Evolutionary conservation across 2,329 filamentous ascomycete genomes (phyloP).

Genomic region (Albophoma yamanashiensis): DNA sequence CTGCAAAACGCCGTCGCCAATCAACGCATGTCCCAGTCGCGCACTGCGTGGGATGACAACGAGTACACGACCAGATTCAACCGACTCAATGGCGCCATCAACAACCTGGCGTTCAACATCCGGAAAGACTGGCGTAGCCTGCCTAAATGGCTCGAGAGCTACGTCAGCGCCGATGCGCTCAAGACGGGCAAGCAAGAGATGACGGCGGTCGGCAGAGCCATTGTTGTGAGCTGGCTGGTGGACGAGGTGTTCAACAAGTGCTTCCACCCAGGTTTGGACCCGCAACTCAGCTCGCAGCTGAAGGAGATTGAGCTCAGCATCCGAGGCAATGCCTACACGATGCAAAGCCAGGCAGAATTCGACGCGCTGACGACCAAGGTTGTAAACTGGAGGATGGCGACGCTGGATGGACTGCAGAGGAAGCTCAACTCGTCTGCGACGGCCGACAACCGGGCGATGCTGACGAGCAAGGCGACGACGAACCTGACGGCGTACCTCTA

Average conservation of each 20-base stretch:
- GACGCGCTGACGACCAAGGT: conserved; percentile 82
- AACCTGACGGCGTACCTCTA: conserved; percentile 60
- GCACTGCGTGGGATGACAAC: conserved; percentile 88
- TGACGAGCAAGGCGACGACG: conserved; percentile 60
- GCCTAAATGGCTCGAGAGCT: conserved; percentile 68
- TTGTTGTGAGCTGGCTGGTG: conserved; percentile 81
- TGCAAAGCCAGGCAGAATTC: conserved; percentile 74
- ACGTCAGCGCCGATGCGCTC: conserved; percentile 76
- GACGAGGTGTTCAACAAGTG: conserved; percentile 85
- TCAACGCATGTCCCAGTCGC: conserved; percentile 87
- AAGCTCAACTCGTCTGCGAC: conserved; percentile 55
- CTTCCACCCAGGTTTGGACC: conserved; percentile 84
- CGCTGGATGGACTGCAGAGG: conserved; percentile 77
- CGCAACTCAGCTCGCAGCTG: conserved; percentile 62
- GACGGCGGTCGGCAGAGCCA: conserved; percentile 85
- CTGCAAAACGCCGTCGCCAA: conserved; percentile 96
- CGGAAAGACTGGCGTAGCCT: conserved; percentile 85
- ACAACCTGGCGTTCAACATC: conserved; percentile 90
- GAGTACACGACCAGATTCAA: conserved; percentile 87
- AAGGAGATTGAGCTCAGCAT: conserved; percentile 86
- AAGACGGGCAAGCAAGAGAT: conserved; percentile 91
- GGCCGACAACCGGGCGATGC: conserved; percentile 52
- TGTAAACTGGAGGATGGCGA: conserved; percentile 86
- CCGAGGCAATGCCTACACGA: conserved; percentile 60
- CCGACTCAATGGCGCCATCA: conserved; percentile 85